Conservation (phyloP, 2,329 filamentous ascomycete species). For the Alternaria gaisen region DNA sequence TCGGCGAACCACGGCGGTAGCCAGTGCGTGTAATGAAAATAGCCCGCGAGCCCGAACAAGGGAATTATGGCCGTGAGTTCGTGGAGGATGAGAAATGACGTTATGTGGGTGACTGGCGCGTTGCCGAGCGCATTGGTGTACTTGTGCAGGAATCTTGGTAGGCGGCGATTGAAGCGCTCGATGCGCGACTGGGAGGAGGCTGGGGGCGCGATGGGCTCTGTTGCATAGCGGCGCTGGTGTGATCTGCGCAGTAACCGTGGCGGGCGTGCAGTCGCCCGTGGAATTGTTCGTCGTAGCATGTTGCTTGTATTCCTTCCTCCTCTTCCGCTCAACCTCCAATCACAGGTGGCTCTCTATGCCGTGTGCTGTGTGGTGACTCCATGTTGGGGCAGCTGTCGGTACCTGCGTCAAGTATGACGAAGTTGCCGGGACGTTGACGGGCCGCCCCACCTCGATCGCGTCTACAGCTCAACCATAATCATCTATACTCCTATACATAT, state of each 20-base stretch:
- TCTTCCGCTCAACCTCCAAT: slow-evolving; percentile 14
- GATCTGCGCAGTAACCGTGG: slow-evolving; percentile 11
- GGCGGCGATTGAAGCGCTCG: slow-evolving; percentile 50
- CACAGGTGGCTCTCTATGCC: background rate
- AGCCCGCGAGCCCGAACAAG: slow-evolving; percentile 63
- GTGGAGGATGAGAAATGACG: slow-evolving; percentile 88
- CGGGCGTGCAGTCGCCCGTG: slow-evolving; percentile 5
- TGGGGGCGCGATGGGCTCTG: slow-evolving; percentile 23
- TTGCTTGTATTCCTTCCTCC: background rate
- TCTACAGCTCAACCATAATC: background rate
- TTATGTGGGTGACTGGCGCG: slow-evolving; percentile 83
- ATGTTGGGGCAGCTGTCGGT: background rate
- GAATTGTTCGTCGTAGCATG: slow-evolving; percentile 24
- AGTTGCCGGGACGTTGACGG: slow-evolving; percentile 16
- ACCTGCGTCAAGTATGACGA: slow-evolving; percentile 9
- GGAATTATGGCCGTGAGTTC: slow-evolving; percentile 78
- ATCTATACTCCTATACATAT: background rate
- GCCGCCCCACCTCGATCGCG: slow-evolving; percentile 12
- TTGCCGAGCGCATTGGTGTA: slow-evolving; percentile 75
- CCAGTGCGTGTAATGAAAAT: slow-evolving; percentile 73
- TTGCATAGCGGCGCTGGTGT: slow-evolving; percentile 28
- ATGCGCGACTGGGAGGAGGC: slow-evolving; percentile 43
- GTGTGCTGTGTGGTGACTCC: background rate
- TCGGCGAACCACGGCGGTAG: slow-evolving; percentile 68
- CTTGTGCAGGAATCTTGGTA: slow-evolving; percentile 71